phyloP scores from a whole-genome alignment of 2,329 filamentous ascomycete species.

The Seiridium unicorne region DNA sequence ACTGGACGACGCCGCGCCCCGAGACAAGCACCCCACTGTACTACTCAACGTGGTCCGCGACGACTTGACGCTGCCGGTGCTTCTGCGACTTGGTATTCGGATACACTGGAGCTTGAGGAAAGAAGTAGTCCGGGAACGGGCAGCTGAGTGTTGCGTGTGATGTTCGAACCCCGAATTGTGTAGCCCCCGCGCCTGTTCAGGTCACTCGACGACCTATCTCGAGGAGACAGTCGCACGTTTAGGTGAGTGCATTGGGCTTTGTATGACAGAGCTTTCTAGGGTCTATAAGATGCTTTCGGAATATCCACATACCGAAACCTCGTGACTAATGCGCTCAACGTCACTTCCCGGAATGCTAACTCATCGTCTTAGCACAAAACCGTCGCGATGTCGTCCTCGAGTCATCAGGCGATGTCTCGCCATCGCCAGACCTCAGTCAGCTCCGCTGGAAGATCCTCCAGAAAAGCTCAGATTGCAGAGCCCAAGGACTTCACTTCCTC shows the following conservation, averaged over 20 bases:
- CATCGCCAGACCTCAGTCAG: conserved; percentile 59
- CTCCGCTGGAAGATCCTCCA: conserved; percentile 52
- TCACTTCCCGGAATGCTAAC: conserved; percentile 19
- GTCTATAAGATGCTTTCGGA: conserved; percentile 10
- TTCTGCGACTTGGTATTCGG: conserved; percentile 15
- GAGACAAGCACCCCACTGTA: conserved; percentile 18
- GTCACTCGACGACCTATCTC: conserved; percentile 34
- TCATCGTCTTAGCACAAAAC: conserved; percentile 24
- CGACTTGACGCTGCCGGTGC: conserved; percentile 18
- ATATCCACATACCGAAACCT: background rate
- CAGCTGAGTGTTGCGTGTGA: conserved; percentile 39
- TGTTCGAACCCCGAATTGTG: conserved; percentile 38
- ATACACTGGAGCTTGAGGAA: conserved; percentile 22
- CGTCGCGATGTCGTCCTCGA: conserved; percentile 55
- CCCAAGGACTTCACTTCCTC: conserved; percentile 52
- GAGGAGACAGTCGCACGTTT: conserved; percentile 26
- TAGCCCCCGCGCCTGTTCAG: conserved; percentile 37
- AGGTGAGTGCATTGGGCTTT: conserved; percentile 23
- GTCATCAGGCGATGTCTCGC: conserved; percentile 46
- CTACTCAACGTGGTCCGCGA: conserved; percentile 19
- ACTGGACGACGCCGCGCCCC: conserved; percentile 5
- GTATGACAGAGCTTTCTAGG: conserved; percentile 4
- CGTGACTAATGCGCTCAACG: background rate
- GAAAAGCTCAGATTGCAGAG: conserved; percentile 38
- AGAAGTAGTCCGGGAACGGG: conserved; percentile 32